These are phyloP conservation scores for Penicillium silybi DNA, from an alignment of 495 filamentous ascomycete genomes.

Conservation along the genomic window DNA sequence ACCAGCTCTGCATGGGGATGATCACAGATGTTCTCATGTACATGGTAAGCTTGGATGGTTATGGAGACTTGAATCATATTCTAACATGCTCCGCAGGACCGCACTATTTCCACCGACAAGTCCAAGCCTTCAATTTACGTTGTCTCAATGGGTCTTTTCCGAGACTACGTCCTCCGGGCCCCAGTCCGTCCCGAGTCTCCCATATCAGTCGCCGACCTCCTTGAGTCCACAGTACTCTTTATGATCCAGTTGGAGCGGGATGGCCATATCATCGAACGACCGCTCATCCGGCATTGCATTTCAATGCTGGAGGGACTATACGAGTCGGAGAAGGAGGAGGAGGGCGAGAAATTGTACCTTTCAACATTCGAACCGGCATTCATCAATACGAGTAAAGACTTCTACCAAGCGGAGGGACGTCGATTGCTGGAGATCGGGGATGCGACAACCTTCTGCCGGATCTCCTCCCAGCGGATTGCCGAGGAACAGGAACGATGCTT, in stretches of 20 bases:
- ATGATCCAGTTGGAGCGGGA: constrained; percentile 89
- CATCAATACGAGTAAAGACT: constrained; percentile 61
- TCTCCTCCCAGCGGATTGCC: constrained; percentile 63
- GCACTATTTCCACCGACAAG: constrained; percentile 68
- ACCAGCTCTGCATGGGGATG: constrained; percentile 94
- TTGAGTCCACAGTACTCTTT: constrained; percentile 80
- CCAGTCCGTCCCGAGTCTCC: constrained; percentile 41
- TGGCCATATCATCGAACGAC: constrained; percentile 83
- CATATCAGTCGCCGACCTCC: constrained; percentile 56
- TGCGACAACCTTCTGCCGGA: constrained; percentile 78
- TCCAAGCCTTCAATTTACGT: constrained; percentile 75
- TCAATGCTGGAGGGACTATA: constrained; percentile 92
- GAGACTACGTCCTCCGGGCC: constrained; percentile 71
- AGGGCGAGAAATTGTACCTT: constrained; percentile 72
- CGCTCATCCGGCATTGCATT: constrained; percentile 74
- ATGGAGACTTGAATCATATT: no score
- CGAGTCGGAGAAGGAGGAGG: constrained; percentile 73
- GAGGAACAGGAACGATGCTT: constrained; percentile 81
- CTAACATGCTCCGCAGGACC: constrained; percentile 51
- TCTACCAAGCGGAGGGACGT: constrained; percentile 73
- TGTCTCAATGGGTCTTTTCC: constrained; percentile 79
- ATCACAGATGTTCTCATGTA: constrained; percentile 98
- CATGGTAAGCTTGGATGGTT: constrained; percentile 54
- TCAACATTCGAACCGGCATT: constrained; percentile 79
- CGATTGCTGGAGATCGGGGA: constrained; percentile 71